Percentiles rank a stretch among this genome's conserved stretches.
Conservation (phyloP, 345 rosid genomes). For the Brassica incana region DNA sequence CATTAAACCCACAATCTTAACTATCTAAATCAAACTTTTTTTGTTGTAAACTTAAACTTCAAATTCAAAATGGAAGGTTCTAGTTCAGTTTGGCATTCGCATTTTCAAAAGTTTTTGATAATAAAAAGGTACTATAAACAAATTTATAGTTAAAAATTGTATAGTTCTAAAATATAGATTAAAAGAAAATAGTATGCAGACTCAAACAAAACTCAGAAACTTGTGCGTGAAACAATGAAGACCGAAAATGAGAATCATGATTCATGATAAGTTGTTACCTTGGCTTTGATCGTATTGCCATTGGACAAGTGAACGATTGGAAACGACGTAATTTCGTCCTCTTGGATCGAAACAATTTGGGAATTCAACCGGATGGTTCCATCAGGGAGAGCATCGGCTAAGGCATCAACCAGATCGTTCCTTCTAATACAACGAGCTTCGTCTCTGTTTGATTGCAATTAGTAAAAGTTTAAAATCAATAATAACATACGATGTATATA, state of each 20-base stretch:
- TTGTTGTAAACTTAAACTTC: not conserved
- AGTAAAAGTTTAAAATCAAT: not conserved
- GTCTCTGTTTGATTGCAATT: conserved; percentile 17
- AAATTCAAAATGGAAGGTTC: not conserved
- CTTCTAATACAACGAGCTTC: conserved; percentile 39
- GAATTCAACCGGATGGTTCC: conserved; percentile 37
- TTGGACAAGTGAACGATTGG: conserved; percentile 24
- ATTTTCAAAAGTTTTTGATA: not conserved
- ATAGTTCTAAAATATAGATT: not conserved
- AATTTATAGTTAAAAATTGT: not conserved
- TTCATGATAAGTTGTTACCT: conserved; percentile 14
- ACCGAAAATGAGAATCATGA: not conserved
- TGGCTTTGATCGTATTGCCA: conserved; percentile 36
- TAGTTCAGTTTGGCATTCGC: not conserved
- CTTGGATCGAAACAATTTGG: conserved; percentile 16
- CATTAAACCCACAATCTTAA: not conserved
- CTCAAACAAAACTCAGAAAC: not conserved
- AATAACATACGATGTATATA: not conserved
- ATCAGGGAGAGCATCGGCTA: conserved; percentile 38
- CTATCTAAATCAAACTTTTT: not conserved
- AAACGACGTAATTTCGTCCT: conserved; percentile 32
- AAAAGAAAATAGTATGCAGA: not conserved
- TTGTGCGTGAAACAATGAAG: not conserved
- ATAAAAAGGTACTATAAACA: not conserved
- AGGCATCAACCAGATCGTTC: conserved; percentile 39